phyloP scores from a whole-genome alignment of 2,329 filamentous ascomycete species.

The Blastomyces parvus region DNA sequence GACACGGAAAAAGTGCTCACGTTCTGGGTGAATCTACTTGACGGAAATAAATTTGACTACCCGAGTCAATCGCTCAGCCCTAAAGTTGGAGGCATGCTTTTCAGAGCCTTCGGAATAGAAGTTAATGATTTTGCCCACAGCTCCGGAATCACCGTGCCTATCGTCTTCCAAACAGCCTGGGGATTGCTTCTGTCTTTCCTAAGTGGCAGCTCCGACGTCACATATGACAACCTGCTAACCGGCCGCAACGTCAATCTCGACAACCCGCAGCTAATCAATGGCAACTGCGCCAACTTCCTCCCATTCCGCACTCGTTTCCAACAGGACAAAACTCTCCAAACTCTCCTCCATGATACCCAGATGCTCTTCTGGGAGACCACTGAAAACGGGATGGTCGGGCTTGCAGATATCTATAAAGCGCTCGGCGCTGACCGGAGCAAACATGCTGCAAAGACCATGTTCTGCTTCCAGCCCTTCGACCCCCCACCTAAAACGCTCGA shows the following conservation, averaged over 20 bases:
- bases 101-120: slow-evolving; percentile 12
- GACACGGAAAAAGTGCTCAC: not conserved
- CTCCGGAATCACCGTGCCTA: slow-evolving; percentile 25
- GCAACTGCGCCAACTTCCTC: slow-evolving; percentile 32
- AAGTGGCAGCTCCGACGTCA: slow-evolving; percentile 18
- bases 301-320: slow-evolving; percentile 22
- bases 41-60: slow-evolving; percentile 16
- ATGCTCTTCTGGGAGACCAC: slow-evolving; percentile 24
- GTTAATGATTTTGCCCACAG: slow-evolving; percentile 18
- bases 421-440: slow-evolving; percentile 14
- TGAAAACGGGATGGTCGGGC: slow-evolving; percentile 22
- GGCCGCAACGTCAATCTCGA: slow-evolving; percentile 32
- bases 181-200: slow-evolving; percentile 22
- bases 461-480: slow-evolving; percentile 29
- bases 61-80: slow-evolving; percentile 9
- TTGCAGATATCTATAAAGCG: slow-evolving; percentile 23
- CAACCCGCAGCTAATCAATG: slow-evolving; percentile 31
- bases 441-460: slow-evolving; percentile 19
- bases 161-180: slow-evolving; percentile 31
- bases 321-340: slow-evolving; percentile 7
- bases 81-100: slow-evolving; percentile 8
- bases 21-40: slow-evolving; percentile 18
- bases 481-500: slow-evolving; percentile 13
- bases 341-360: slow-evolving; percentile 20
- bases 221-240: slow-evolving; percentile 31